Evolutionary conservation across 495 filamentous ascomycete genomes (phyloP), one percentile per base, ranked within the genome.

Genomic region (Aspergillus campestris): DNA sequence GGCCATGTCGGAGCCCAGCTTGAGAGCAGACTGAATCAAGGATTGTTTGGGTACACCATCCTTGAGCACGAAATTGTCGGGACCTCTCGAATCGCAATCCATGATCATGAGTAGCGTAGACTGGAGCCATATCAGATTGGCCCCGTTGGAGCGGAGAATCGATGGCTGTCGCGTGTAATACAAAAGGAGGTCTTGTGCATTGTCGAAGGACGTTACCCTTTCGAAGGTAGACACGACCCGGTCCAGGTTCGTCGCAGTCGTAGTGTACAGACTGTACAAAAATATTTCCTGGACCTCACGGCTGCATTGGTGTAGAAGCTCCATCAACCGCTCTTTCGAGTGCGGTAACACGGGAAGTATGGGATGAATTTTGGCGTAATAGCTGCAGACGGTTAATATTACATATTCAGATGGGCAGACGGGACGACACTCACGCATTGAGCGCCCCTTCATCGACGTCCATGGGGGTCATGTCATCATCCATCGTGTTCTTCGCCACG

Each of bases 271-370:
- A 5, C 85, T 83, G 45, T 81, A 76, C 18, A 82, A 65, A 53
- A 92, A 89, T 0, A 82, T 85, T 38, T 86, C 81, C 42, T 84
- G 80, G 5, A 88, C 66, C 9, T 70, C 61, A 7, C 69, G 53
- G 5, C 79, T 76, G 53, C 80, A 82, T 40, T 78, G 73, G 8
- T 75, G 71, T 13, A 92, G 62, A 34, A 82, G 67, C 9, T 74
- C 73, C 34, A 80, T 68, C 3, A 89, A 70, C 6, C 77, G 70
- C 31, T 74, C 69, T 52, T 82, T 87, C 31, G 73, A 80, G 51
- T 78, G 70, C 1, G 86, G 78, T 11, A 95, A 73, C 3, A 94
- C 66, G 0, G 89, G 89, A 43, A 90, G 81, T 11, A 80, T 77
- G 2, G 79, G 77, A 55, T 94, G 87, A 12, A 94, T 79, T 28